Percentiles rank a stretch among this genome's conserved stretches.
These are phyloP conservation scores for Zymoseptoria pseudotritici DNA, from an alignment of 2,329 filamentous ascomycete genomes.

Conservation along the genomic window DNA sequence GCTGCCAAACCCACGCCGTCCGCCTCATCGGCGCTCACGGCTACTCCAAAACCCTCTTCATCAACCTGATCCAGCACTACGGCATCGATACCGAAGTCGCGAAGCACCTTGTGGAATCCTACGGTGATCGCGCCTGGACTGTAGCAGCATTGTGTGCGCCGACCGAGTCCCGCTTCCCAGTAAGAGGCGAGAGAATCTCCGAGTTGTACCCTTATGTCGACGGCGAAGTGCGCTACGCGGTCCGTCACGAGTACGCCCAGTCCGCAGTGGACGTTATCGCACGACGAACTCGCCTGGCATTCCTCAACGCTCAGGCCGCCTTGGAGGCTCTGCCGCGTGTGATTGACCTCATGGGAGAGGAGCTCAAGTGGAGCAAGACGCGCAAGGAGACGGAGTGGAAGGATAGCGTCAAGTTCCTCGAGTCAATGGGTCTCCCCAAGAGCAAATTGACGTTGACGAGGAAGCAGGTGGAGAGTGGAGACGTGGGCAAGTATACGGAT, in stretches of 20 bases:
- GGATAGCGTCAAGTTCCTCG: conserved; percentile 54
- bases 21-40: conserved; percentile 78
- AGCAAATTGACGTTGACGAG: conserved; percentile 48
- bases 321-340: conserved; percentile 76
- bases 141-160: conserved; percentile 73
- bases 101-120: conserved; percentile 77
- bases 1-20: conserved; percentile 76
- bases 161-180: conserved; percentile 72
- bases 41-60: conserved; percentile 85
- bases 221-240: conserved; percentile 81
- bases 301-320: conserved; percentile 85
- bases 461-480: conserved; percentile 52
- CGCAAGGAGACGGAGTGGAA: conserved; percentile 76
- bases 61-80: conserved; percentile 90
- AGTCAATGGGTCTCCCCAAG: conserved; percentile 56
- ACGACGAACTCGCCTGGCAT: conserved; percentile 74
- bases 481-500: conserved; percentile 41
- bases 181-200: conserved; percentile 72
- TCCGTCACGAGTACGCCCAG: conserved; percentile 84
- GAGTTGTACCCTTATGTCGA: conserved; percentile 83
- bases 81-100: conserved; percentile 88
- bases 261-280: conserved; percentile 84
- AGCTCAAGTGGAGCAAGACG: conserved; percentile 68
- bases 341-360: conserved; percentile 82
- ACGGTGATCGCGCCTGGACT: conserved; percentile 88